Evolutionary conservation across 148 eudicot species (phyloP).

Genomic region (Vaccinium macrocarpon): DNA sequence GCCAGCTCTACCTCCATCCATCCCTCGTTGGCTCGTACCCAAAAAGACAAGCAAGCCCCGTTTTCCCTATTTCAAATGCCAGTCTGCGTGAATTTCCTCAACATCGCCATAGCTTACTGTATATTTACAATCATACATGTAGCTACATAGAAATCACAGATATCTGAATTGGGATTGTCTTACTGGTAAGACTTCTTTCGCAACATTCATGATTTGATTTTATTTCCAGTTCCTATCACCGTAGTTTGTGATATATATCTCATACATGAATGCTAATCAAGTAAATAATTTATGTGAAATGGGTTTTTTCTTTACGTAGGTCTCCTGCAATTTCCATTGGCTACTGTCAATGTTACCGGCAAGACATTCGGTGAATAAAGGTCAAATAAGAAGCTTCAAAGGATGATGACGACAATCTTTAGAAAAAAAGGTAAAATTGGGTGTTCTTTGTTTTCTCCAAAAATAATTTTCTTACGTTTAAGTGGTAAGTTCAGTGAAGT

Average conservation of each 20-base stretch:
- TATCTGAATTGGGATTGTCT: background rate
- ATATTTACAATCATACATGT: background rate
- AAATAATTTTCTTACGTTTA: background rate
- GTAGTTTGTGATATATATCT: too few relatives aligned
- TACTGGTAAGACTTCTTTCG: too few relatives aligned
- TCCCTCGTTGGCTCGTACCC: too few relatives aligned
- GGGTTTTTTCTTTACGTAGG: background rate
- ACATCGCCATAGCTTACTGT: background rate
- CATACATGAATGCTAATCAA: too few relatives aligned
- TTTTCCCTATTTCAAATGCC: background rate
- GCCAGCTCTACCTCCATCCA: too few relatives aligned
- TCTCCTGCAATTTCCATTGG: background rate
- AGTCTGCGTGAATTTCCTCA: background rate
- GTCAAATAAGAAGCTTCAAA: slow-evolving; percentile 9
- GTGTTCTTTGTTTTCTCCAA: background rate
- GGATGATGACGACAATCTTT: slow-evolving; percentile 18
- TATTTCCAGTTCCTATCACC: too few relatives aligned
- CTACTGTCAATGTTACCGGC: background rate
- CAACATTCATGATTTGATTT: too few relatives aligned
- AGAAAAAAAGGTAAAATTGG: slow-evolving; percentile 14
- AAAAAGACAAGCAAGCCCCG: too few relatives aligned
- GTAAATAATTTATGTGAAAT: background rate
- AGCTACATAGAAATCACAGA: background rate
- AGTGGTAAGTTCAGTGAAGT: background rate
- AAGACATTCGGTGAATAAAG: background rate